Base-by-base conservation (phyloP, 306 rosid genomes). In the Acacia acuminata region DNA sequence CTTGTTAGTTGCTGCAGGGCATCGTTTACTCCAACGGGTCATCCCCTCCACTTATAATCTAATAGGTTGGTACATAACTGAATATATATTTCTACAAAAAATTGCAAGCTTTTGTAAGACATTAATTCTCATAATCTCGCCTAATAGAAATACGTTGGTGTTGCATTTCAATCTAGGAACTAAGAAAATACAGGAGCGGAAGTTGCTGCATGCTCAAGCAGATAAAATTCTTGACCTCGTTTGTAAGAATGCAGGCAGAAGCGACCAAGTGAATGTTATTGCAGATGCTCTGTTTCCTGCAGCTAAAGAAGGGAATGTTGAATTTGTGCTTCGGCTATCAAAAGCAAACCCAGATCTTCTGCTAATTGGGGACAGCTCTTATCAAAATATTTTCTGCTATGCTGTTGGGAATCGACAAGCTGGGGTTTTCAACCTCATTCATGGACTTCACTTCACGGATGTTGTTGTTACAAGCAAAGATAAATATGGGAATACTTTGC, bases 401-500 rank as follows among this genome's bases (percentile, higher is more conserved):
- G 75, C 78, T 0, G 3, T 75, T 19, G 0, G 20, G 1, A 20
- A 5, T 55, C 79, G 82, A 9, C 82, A 75, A 27, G 71, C 80
- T 22, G 4, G 66, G 2, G 8, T 80, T n/a, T 76, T 80, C 36
- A 61, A 24, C 27, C 84, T 76, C 2, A 27, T 80, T 1, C 38
- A 69, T 32, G 81, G 82, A 3, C 60, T 36, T 5, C 0, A 9
- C 42, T 20, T 7, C 7, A 80, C 53, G 43, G 42, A 71, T 7
- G 64, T 30, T 1, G 0, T 40, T 13, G 7, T 68, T 0, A 7
- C 12, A 8, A 1, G 0, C 3, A 0, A 0, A n/a, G 82, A 76
- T 73, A 0, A 0, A 0, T 0, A 12, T 13, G 17, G 10, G 1
- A 76, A 76, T 11, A 10, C 0, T 8, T 32, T 80, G 24, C 82